Percentiles rank a stretch among this genome's conserved stretches.
Evolutionary conservation across 176 grass and related monocot species (phyloP).

Genomic region (Thalia dealbata): DNA sequence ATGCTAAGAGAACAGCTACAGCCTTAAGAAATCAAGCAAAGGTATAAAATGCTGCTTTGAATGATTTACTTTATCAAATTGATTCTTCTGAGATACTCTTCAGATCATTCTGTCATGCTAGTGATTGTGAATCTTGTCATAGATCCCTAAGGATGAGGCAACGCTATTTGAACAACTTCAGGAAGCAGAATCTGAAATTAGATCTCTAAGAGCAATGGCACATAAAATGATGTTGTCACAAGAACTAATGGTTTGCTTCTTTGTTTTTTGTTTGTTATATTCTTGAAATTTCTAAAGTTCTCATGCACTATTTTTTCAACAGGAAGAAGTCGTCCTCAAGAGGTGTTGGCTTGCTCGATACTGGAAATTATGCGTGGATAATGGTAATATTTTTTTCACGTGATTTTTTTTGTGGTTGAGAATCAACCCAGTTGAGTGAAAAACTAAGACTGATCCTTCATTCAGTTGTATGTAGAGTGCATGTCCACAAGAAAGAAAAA

Average conservation of each 20-base stretch:
- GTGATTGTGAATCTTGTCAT: constrained; percentile 19
- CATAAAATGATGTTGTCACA: constrained; percentile 78
- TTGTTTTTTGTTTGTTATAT: constrained; percentile 5
- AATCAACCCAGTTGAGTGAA: not conserved
- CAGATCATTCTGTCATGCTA: not conserved
- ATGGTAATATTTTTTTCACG: constrained; percentile 44
- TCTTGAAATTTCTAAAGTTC: constrained; percentile 8
- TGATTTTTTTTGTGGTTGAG: not conserved
- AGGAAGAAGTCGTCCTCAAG: constrained; percentile 93
- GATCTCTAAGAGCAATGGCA: constrained; percentile 41
- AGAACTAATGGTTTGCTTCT: constrained; percentile 60
- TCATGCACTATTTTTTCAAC: constrained; percentile 19
- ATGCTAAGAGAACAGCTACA: constrained; percentile 34
- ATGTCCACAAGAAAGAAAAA: no score
- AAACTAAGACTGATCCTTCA: no score
- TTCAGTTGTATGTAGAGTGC: no score
- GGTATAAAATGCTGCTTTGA: constrained; percentile 25
- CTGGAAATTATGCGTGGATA: constrained; percentile 71
- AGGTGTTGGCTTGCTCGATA: constrained; percentile 95
- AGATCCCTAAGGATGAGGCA: constrained; percentile 35
- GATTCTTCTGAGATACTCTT: constrained; percentile 15
- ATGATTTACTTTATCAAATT: constrained; percentile 20
- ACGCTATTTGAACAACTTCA: constrained; percentile 37
- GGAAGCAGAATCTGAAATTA: constrained; percentile 45
- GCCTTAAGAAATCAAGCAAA: constrained; percentile 34